Conservation (phyloP, 495 filamentous ascomycete species). For the Cercophora samala region DNA sequence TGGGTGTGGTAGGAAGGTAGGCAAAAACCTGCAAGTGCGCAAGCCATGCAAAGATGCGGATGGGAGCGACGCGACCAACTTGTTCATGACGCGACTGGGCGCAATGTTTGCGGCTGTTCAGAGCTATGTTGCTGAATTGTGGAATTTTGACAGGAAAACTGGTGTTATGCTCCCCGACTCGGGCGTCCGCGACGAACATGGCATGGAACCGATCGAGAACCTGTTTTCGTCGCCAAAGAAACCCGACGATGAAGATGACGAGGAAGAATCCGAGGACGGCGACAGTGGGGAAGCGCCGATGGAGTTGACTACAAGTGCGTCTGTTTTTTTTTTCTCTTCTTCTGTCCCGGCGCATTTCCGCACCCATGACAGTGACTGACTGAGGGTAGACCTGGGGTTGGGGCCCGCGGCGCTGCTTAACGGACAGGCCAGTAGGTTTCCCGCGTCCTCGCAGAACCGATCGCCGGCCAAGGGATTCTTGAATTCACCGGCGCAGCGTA, state of each 20-base stretch:
- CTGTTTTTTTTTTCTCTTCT: background rate
- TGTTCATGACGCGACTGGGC: background rate
- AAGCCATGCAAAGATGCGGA: background rate
- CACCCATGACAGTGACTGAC: constrained; percentile 1
- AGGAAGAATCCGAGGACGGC: constrained; percentile 22
- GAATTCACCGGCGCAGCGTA: constrained; percentile 55
- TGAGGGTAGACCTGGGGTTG: constrained; percentile 1
- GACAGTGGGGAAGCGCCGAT: constrained; percentile 11
- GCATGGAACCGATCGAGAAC: constrained; percentile 77
- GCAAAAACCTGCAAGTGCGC: constrained; percentile 9
- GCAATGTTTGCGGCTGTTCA: background rate
- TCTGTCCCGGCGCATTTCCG: background rate
- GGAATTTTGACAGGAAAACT: constrained; percentile 56
- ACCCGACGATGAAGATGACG: constrained; percentile 16
- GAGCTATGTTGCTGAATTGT: background rate
- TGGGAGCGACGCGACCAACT: background rate
- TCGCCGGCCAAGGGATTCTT: constrained; percentile 56
- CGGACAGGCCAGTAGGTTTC: constrained; percentile 38
- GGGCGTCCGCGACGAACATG: constrained; percentile 82
- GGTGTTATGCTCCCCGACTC: constrained; percentile 77
- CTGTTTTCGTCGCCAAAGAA: constrained; percentile 82
- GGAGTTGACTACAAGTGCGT: constrained; percentile 32
- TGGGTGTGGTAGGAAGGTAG: constrained; percentile 51
- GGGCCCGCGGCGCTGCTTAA: constrained; percentile 33
- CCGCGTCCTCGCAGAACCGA: constrained; percentile 46